Conservation (phyloP, 1,139 yeast species). For the Casaregolazyma suthepensis region DNA sequence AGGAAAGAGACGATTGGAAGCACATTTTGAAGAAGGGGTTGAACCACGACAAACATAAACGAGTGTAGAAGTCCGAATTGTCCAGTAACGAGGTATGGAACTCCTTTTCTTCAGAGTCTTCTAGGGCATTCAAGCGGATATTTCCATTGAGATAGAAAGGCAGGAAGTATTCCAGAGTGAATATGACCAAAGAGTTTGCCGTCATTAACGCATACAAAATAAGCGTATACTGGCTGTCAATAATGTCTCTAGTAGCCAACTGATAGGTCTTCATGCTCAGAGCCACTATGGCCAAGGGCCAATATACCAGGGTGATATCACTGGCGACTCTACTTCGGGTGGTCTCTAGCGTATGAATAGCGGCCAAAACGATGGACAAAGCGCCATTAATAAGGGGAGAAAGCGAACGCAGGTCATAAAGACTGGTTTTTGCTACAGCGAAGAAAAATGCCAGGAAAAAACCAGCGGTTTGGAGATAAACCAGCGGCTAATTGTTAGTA, state of each 20-base stretch:
- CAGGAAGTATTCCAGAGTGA: slow-evolving; percentile 15
- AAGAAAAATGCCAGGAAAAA: slow-evolving; percentile 13
- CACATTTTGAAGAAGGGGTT: slow-evolving; percentile 77
- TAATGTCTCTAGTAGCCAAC: slow-evolving; percentile 11
- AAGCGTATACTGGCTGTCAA: slow-evolving; percentile 2
- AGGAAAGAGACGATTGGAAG: slow-evolving; percentile 57
- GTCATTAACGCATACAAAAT: slow-evolving; percentile 9
- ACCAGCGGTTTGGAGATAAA: slow-evolving; percentile 14
- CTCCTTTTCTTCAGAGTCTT: slow-evolving; percentile 7
- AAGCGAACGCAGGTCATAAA: slow-evolving; percentile 38
- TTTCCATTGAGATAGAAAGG: slow-evolving; percentile 13
- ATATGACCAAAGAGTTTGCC: slow-evolving; percentile 6
- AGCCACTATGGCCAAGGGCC: slow-evolving; percentile 52
- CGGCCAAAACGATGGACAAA: slow-evolving; percentile 46
- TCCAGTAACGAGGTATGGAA: slow-evolving; percentile 37
- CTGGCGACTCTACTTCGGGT: slow-evolving; percentile 56
- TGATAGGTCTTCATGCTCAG: slow-evolving; percentile 42
- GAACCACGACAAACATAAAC: slow-evolving; percentile 81
- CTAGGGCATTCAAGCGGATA: slow-evolving; percentile 4
- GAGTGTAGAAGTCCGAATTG: slow-evolving; percentile 69
- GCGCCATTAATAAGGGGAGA: slow-evolving; percentile 36
- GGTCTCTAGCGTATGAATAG: slow-evolving; percentile 64
- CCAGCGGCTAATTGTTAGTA: slow-evolving; percentile 17
- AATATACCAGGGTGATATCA: slow-evolving; percentile 62
- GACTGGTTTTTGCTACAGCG: slow-evolving; percentile 18